phyloP scores from a whole-genome alignment of 345 rosid genomes.

The Populus davidiana region DNA sequence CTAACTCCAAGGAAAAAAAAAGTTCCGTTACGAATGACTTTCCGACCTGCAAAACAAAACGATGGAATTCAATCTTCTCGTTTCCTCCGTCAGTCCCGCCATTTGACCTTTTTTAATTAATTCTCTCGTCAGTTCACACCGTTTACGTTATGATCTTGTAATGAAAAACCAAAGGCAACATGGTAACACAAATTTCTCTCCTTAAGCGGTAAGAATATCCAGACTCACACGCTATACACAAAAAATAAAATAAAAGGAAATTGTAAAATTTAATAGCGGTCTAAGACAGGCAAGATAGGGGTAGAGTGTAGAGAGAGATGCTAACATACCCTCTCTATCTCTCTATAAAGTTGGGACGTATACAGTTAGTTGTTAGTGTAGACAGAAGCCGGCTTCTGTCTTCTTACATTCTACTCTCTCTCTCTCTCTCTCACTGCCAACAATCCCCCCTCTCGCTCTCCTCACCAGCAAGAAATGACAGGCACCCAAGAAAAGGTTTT shows the following conservation, averaged over 20 bases:
- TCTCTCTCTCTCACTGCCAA: neutral
- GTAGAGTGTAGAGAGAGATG: neutral
- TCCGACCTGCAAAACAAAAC: neutral
- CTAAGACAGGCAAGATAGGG: slow-evolving; percentile 7
- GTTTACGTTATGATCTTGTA: neutral
- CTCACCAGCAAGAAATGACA: slow-evolving; percentile 14
- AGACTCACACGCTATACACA: neutral
- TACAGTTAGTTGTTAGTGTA: neutral
- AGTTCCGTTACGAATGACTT: neutral
- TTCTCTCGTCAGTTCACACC: neutral
- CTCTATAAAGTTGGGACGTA: neutral
- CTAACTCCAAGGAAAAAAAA: neutral
- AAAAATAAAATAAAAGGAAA: neutral
- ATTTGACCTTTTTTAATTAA: slow-evolving; percentile 3
- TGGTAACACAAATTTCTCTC: neutral
- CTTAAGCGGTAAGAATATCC: neutral
- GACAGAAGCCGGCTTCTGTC: slow-evolving; percentile 3
- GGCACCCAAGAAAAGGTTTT: neutral
- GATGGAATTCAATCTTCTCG: neutral
- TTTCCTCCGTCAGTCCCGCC: slow-evolving; percentile 35
- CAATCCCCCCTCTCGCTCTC: neutral
- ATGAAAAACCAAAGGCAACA: neutral
- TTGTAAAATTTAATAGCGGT: neutral
- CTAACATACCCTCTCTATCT: neutral
- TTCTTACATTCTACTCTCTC: neutral